These are phyloP conservation scores for Perilla frutescens DNA, from an alignment of 257 asterid species.

Conservation along the genomic window DNA sequence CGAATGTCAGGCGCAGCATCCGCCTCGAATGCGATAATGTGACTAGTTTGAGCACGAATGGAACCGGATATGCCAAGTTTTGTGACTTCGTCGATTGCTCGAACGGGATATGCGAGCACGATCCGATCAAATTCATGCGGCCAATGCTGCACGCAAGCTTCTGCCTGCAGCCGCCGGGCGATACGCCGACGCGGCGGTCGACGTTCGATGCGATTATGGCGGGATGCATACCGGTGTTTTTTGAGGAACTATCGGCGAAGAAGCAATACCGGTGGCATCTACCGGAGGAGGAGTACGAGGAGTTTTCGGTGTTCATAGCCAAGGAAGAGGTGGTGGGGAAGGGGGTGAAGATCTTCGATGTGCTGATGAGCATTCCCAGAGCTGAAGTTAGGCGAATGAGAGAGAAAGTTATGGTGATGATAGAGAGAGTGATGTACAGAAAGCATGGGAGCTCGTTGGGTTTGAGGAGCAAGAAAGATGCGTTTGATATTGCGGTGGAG, in stretches of 20 bases:
- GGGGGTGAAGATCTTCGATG: slow-evolving; percentile 75
- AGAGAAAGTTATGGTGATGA: slow-evolving; percentile 68
- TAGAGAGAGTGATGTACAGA: slow-evolving; percentile 77
- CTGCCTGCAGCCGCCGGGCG: slow-evolving; percentile 98
- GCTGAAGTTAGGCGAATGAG: slow-evolving; percentile 73
- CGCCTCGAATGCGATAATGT: slow-evolving; percentile 75
- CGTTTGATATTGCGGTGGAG: slow-evolving; percentile 83
- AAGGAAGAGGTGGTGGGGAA: slow-evolving; percentile 90
- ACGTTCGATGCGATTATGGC: slow-evolving; percentile 85
- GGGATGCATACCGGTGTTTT: slow-evolving; percentile 95
- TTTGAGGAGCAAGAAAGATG: slow-evolving; percentile 76
- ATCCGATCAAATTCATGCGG: slow-evolving; percentile 77
- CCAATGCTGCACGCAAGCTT: slow-evolving; percentile 87
- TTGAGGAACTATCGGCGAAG: slow-evolving; percentile 77
- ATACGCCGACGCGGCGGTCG: slow-evolving; percentile 80
- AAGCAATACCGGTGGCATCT: slow-evolving; percentile 87
- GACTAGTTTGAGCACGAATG: slow-evolving; percentile 34
- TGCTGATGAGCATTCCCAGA: slow-evolving; percentile 68
- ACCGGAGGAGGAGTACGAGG: slow-evolving; percentile 63
- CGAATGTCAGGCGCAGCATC: slow-evolving; percentile 81
- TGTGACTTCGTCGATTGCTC: slow-evolving; percentile 95
- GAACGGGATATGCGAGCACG: slow-evolving; percentile 85
- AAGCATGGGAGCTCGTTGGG: slow-evolving; percentile 87
- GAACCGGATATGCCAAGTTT: slow-evolving; percentile 50
- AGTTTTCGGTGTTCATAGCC: slow-evolving; percentile 71